These are phyloP conservation scores for Pichia californica DNA, from an alignment of 805 yeast genomes.

Conservation along the genomic window DNA sequence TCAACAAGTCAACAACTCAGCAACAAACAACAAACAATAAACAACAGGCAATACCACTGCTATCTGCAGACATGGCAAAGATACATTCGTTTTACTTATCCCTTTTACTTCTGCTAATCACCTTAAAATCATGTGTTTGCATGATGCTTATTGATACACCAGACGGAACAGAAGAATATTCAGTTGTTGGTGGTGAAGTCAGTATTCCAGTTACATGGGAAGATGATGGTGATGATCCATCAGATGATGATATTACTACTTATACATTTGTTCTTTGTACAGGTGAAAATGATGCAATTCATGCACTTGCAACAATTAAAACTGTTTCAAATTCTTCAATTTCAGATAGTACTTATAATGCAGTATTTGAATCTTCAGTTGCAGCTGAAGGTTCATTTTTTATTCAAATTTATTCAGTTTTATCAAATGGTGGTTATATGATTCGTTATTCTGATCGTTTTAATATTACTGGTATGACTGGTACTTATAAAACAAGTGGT, in stretches of 20 bases:
- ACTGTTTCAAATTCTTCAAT: slow-evolving; percentile 28
- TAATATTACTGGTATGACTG: slow-evolving; percentile 63
- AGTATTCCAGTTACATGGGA: slow-evolving; percentile 46
- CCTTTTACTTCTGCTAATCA: not conserved
- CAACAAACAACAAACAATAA: not conserved
- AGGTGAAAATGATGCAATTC: slow-evolving; percentile 50
- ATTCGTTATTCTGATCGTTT: slow-evolving; percentile 68
- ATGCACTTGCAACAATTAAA: slow-evolving; percentile 31
- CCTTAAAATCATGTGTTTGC: not conserved
- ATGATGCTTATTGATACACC: slow-evolving; percentile 37
- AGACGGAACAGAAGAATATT: slow-evolving; percentile 30
- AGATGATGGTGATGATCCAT: slow-evolving; percentile 46
- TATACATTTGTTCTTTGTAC: slow-evolving; percentile 59
- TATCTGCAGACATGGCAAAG: too few relatives aligned
- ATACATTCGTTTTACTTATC: not conserved
- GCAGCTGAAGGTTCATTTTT: slow-evolving; percentile 65
- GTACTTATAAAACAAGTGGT: slow-evolving; percentile 47
- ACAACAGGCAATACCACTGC: too few relatives aligned
- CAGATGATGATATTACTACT: slow-evolving; percentile 35
- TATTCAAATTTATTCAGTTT: slow-evolving; percentile 57
- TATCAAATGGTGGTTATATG: slow-evolving; percentile 40
- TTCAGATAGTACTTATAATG: slow-evolving; percentile 33
- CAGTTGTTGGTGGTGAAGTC: slow-evolving; percentile 34
- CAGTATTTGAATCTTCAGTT: slow-evolving; percentile 34
- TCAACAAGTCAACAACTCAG: not conserved